Conservation (phyloP, 1,284 basidiomycete species). For the Nidula niveotomentosa region DNA sequence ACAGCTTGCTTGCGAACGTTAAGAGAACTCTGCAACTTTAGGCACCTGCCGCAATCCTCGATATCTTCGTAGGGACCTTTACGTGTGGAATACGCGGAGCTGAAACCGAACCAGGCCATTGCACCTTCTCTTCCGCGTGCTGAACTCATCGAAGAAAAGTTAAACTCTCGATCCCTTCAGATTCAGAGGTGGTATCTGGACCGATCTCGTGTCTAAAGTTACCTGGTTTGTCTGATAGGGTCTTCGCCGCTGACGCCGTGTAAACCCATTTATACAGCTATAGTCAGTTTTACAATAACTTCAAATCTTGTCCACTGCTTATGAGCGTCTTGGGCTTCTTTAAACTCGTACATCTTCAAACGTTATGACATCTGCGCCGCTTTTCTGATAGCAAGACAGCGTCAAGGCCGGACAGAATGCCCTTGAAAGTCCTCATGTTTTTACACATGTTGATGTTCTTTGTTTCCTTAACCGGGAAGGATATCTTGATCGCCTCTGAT, state of each 20-base stretch:
- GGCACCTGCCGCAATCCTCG: conserved; percentile 37
- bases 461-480: conserved; percentile 2
- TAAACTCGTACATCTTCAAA: background rate
- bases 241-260: background rate
- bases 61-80: conserved; percentile 34
- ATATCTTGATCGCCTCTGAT: conserved; percentile 10
- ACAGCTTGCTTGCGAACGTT: conserved; percentile 36
- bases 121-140: conserved; percentile 26
- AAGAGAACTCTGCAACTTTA: conserved; percentile 37
- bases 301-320: background rate
- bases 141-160: conserved; percentile 19
- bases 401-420: background rate
- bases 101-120: conserved; percentile 29
- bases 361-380: background rate
- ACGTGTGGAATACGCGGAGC: conserved; percentile 40
- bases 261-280: background rate
- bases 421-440: conserved; percentile 23
- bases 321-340: background rate
- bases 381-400: conserved; percentile 3
- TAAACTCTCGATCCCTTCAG: conserved; percentile 16
- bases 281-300: background rate
- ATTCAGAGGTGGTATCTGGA: conserved; percentile 14
- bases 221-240: conserved; percentile 8
- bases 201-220: conserved; percentile 10
- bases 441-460: conserved; percentile 30